Evolutionary conservation across 768 basidiomycete genomes (phyloP), one percentile per base, ranked within the genome.

Genomic region (Podaxis sp.): DNA sequence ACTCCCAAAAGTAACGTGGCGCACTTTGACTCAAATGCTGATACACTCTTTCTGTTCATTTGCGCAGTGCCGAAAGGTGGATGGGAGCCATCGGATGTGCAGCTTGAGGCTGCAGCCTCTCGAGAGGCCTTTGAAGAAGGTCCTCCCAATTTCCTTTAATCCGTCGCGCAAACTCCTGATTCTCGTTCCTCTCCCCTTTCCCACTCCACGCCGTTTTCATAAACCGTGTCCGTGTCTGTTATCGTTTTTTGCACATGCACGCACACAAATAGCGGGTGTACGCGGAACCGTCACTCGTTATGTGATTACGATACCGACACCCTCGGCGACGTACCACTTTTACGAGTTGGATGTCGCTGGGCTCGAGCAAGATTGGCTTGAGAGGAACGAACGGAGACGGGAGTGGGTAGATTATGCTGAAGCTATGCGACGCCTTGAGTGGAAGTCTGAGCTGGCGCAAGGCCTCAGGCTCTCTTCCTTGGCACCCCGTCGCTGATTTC

Each of bases 121-220:
- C 85, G 93, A 76, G 93, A 94, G 86, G 93, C 93, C 78, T 82
- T 90, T 76, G 93, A 94, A 91, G 93, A 94, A 94, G 93, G 93
- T 94, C 90, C 86, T 86, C 87, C 85, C 86, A 80, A 85, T 88
- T 83, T 83, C 86, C 82, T 86, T 80, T 87, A 75, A 83, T 62
- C 79, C 82, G 84, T 88, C 83, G 80, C 81, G 80, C 82, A 83
- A 78, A 76, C 82, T 85, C 86, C 86, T 89, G 81, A 89, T 85
- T 76, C 77, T 77, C 71, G 77, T 73, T 75, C 72, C 70, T 71
- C 69, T 70, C 71, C 63, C 51, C 66, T 58, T 67, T 52, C 72
- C 71, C 67, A 55, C 67, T 59, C 65, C 61, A 59, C 69, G 67
- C 65, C 58, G 61, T 70, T 67, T 59, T 66, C 65, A 64, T 65